Base-by-base conservation (phyloP, 129 eudicot genomes). In the Lonicera japonica region DNA sequence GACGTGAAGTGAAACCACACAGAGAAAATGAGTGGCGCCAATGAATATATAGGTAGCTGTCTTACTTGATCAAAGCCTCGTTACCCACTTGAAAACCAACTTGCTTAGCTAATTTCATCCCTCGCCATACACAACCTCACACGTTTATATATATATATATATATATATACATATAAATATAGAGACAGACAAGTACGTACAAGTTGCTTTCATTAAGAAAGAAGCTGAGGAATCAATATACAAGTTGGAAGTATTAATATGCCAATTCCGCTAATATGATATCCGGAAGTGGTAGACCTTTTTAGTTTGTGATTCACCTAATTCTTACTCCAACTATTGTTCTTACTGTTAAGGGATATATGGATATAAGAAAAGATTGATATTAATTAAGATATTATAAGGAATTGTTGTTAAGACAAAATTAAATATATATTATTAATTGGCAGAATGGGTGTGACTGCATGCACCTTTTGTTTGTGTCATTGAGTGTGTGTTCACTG, bases 51-150 rank as follows among this genome's bases (percentile, higher is more conserved):
- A n/a, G n/a, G n/a, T 43, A 43, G 50, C 50, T 43, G 50, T 43
- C 13, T 14, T 3, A n/a, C 20, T 50, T n/a, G 16, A 50, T 50
- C 15, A 59, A 69, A 63, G 62, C 70, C 61, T 38, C 24, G 58
- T 72, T 64, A 58, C 58, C 59, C 71, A 77, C 74, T 81, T 73
- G 72, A 64, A 61, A 68, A 65, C 52, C 80, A 69, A 70, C 72
- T 69, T 77, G 76, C 69, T n/a, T 29, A 29, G 36, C 6, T 29
- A 67, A 50, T 14, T 29, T 25, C 18, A 29, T 48, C 15, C 46
- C 14, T 38, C 39, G 21, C 14, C 52, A 15, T 24, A 22, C 59
- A n/a, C 43, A n/a, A 46, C 50, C 21, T 25, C 48, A 54, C 16
- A 25, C 23, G n/a, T n/a, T n/a, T n/a, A n/a, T n/a, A n/a, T n/a